phyloP scores from a whole-genome alignment of 495 filamentous ascomycete genomes.

The Viridothelium virens region DNA sequence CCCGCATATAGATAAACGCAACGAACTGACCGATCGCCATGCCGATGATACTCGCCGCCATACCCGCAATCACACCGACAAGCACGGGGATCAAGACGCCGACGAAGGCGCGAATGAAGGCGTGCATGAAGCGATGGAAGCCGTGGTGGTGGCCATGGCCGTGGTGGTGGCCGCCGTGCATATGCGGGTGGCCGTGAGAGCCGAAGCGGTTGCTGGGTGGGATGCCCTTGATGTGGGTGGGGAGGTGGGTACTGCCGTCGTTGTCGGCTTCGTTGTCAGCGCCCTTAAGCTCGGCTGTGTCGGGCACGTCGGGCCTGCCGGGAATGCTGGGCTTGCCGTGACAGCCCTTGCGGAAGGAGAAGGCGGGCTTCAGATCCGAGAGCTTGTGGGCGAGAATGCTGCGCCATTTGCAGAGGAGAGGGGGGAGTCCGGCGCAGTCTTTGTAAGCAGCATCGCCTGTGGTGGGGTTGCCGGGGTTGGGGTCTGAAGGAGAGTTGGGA shows the following conservation, averaged over 20 bases:
- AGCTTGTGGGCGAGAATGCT: neutral
- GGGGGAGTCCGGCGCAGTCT: neutral
- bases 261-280: slow-evolving; percentile 16
- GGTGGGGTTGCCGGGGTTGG: slow-evolving; percentile 11
- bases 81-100: slow-evolving; percentile 25
- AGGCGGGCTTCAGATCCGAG: neutral
- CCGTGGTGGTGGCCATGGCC: slow-evolving; percentile 9
- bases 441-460: neutral
- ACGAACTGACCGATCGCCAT: slow-evolving; percentile 28
- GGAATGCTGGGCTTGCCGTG: neutral
- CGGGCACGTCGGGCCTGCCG: neutral
- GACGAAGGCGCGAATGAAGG: slow-evolving; percentile 18
- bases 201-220: slow-evolving; percentile 19
- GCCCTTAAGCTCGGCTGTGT: slow-evolving; percentile 19
- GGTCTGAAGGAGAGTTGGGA: slow-evolving; percentile 4
- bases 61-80: slow-evolving; percentile 29
- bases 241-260: slow-evolving; percentile 16
- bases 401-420: slow-evolving; percentile 14
- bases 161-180: slow-evolving; percentile 10
- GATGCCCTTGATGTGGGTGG: slow-evolving; percentile 13
- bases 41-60: slow-evolving; percentile 26
- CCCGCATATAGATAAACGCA: slow-evolving; percentile 23
- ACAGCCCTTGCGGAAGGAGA: neutral
- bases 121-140: slow-evolving; percentile 21
- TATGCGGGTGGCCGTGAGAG: slow-evolving; percentile 20